These are phyloP conservation scores for Pleurotus giganteus DNA, from an alignment of 768 basidiomycete genomes.

Conservation along the genomic window DNA sequence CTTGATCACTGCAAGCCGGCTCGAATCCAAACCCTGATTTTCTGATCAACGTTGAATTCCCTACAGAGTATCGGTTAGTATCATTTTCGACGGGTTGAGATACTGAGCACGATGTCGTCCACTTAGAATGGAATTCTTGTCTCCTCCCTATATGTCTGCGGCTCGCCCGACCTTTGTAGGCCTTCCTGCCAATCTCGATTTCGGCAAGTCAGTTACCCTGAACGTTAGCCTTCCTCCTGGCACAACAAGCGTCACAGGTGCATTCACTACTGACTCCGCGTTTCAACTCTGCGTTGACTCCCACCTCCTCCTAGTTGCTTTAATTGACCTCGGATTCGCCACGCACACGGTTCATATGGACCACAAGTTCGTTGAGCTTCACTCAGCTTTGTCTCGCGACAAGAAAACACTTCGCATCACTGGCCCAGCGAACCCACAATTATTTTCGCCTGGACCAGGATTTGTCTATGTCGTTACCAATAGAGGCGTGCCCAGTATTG, in stretches of 20 bases:
- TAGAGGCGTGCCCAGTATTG: conserved; percentile 30
- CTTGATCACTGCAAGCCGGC: conserved; percentile 29
- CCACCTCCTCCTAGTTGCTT: conserved; percentile 23
- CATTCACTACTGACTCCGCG: too few species aligned
- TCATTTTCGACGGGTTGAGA: not conserved
- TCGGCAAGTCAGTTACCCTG: conserved; percentile 33
- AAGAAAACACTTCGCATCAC: conserved; percentile 30
- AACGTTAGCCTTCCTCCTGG: conserved; percentile 30
- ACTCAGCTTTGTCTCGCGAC: conserved; percentile 27
- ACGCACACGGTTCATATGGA: conserved; percentile 42
- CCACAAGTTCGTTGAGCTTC: conserved; percentile 34
- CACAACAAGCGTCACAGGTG: conserved; percentile 25
- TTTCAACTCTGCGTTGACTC: too few species aligned
- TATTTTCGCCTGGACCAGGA: conserved; percentile 41
- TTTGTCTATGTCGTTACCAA: conserved; percentile 32
- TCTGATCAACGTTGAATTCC: conserved; percentile 14
- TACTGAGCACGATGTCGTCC: not conserved
- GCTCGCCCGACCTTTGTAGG: conserved; percentile 31
- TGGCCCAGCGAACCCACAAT: conserved; percentile 33
- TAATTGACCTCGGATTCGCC: conserved; percentile 41
- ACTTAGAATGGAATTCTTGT: conserved; percentile 35
- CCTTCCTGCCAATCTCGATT: conserved; percentile 33
- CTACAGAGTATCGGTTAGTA: conserved; percentile 33
- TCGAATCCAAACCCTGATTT: conserved; percentile 44
- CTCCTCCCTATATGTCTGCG: too few species aligned